A percentile compares a stretch with the other conserved stretches of the same genome.
Conservation (phyloP, 768 basidiomycete species). For the Rhodotorula taiwanensis region DNA sequence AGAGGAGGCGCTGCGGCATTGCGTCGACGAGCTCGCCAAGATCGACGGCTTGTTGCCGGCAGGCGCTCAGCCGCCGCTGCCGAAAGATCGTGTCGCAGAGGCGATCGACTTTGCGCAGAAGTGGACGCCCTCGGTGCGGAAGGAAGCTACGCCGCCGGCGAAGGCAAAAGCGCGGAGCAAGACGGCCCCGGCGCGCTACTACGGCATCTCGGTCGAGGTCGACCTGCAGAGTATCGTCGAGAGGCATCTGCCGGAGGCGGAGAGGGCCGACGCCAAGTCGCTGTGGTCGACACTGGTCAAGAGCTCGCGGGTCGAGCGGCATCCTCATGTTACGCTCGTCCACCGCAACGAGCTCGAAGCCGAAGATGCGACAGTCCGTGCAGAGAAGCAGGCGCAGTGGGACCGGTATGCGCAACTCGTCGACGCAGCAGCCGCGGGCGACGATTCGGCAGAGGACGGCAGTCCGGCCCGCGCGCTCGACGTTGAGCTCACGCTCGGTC, state of each 20-base stretch:
- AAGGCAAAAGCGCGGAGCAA: conserved; percentile 21
- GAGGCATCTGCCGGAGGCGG: conserved; percentile 44
- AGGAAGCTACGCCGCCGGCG: conserved; percentile 7
- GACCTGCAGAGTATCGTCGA: conserved; percentile 55
- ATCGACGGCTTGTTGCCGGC: conserved; percentile 50
- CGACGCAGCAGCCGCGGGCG: conserved; percentile 40
- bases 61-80: conserved; percentile 47
- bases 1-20: conserved; percentile 55
- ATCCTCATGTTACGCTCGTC: conserved; percentile 81
- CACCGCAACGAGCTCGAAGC: conserved; percentile 55
- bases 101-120: conserved; percentile 38
- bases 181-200: conserved; percentile 58
- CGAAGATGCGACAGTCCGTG: conserved; percentile 38
- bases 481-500: conserved; percentile 47
- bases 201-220: conserved; percentile 66
- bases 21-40: conserved; percentile 56
- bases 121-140: conserved; percentile 17
- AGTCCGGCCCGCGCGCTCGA: conserved; percentile 45
- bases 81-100: conserved; percentile 50
- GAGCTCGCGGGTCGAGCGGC: conserved; percentile 50
- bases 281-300: conserved; percentile 38
- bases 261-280: conserved; percentile 42
- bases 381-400: conserved; percentile 49
- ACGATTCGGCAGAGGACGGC: conserved; percentile 46
- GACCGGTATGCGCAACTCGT: conserved; percentile 52